These are phyloP conservation scores for Silene coronaria DNA, from an alignment of 179 eudicot genomes.

Conservation along the genomic window DNA sequence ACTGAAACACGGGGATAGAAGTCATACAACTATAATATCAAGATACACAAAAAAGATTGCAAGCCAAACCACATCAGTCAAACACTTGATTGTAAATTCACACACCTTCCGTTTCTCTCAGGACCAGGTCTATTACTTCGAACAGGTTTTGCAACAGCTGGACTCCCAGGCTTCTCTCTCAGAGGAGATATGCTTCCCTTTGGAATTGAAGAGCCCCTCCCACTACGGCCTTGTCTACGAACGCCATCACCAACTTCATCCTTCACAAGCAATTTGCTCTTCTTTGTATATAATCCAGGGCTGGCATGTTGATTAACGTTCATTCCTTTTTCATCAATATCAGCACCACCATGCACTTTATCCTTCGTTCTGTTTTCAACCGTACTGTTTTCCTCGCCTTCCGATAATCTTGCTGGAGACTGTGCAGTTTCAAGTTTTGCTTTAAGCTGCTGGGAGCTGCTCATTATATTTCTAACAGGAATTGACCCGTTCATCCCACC, in stretches of 20 bases:
- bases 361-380: constrained; percentile 50
- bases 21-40: constrained; percentile 11
- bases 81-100: background rate
- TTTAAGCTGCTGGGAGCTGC: constrained; percentile 47
- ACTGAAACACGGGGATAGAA: constrained; percentile 37
- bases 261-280: constrained; percentile 42
- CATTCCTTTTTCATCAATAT: constrained; percentile 45
- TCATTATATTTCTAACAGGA: constrained; percentile 41
- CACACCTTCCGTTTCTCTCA: constrained; percentile 81
- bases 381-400: constrained; percentile 68
- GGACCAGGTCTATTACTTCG: constrained; percentile 54
- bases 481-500: constrained; percentile 42
- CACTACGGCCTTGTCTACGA: constrained; percentile 61
- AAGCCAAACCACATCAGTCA: background rate
- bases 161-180: constrained; percentile 52
- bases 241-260: constrained; percentile 46
- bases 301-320: constrained; percentile 42
- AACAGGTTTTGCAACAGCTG: constrained; percentile 47
- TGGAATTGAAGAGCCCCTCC: constrained; percentile 50
- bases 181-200: constrained; percentile 44
- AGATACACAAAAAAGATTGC: background rate
- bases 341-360: constrained; percentile 37
- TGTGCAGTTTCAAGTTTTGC: constrained; percentile 54
- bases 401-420: constrained; percentile 71
- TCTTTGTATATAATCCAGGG: constrained; percentile 45